Conservation (phyloP, 1,284 basidiomycete species). For the Cryptococcus sp. region DNA sequence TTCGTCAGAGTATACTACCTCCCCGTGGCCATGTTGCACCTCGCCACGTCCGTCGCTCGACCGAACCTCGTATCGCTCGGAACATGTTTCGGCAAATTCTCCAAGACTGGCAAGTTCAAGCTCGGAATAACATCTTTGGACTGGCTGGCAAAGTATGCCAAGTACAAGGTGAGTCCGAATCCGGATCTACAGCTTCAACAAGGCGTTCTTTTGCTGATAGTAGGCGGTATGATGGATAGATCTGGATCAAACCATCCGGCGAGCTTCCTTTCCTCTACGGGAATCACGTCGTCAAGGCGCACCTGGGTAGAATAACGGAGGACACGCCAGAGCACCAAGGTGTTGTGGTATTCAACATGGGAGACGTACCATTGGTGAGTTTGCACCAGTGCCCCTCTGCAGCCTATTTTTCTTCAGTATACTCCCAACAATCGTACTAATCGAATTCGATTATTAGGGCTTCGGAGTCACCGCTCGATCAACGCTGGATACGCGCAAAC, state of each 20-base stretch:
- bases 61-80: conserved; percentile 92
- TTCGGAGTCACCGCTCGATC: conserved; percentile 97
- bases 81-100: conserved; percentile 97
- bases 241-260: conserved; percentile 99
- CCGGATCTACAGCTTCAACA: background rate
- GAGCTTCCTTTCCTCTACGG: conserved; percentile 99
- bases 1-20: conserved; percentile 76
- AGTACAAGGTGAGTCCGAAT: conserved; percentile 80
- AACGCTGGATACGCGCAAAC: conserved; percentile 92
- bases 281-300: conserved; percentile 98
- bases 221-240: conserved; percentile 56
- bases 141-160: conserved; percentile 93
- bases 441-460: conserved; percentile 65
- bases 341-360: conserved; percentile 96
- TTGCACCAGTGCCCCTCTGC: background rate
- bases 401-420: background rate
- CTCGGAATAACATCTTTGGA: conserved; percentile 93
- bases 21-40: conserved; percentile 87
- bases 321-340: conserved; percentile 99
- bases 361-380: conserved; percentile 81
- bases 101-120: conserved; percentile 97
- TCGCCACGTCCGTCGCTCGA: conserved; percentile 87
- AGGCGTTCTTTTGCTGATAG: background rate
- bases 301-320: conserved; percentile 97
- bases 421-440: background rate